These are phyloP conservation scores for Vitis amurensis DNA, from an alignment of 164 flowering plant genomes.

Conservation along the genomic window DNA sequence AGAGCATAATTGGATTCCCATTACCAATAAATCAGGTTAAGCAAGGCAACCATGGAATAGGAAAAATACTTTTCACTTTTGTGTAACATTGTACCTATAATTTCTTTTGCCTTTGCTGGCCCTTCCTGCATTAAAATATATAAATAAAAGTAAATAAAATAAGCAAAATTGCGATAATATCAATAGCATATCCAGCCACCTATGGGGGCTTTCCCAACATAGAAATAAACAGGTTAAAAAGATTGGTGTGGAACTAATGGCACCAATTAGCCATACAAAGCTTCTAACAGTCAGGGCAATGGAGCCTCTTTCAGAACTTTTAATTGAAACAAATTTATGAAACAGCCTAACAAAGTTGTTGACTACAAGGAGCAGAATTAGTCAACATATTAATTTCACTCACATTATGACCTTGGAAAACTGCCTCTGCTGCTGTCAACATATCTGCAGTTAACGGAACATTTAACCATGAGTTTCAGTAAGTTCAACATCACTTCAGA, in stretches of 20 bases:
- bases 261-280: not conserved
- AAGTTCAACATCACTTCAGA: not conserved
- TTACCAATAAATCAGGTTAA: not conserved
- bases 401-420: conserved; percentile 62
- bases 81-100: conserved; percentile 60
- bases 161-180: not conserved
- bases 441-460: conserved; percentile 56
- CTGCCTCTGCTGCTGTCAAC: conserved; percentile 68
- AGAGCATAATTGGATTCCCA: conserved; percentile 9
- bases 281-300: not conserved
- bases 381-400: conserved; percentile 22
- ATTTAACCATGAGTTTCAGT: not conserved
- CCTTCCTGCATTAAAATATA: conserved; percentile 61
- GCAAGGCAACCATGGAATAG: not conserved
- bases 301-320: too few species aligned
- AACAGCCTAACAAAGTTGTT: not conserved
- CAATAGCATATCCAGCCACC: not conserved
- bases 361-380: not conserved
- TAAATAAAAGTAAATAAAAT: too few species aligned
- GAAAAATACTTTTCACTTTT: not conserved
- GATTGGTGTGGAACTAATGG: not conserved
- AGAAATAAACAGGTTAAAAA: not conserved
- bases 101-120: conserved; percentile 54
- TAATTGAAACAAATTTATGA: too few species aligned
- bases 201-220: not conserved